Percentiles rank a stretch among this genome's conserved stretches.
Evolutionary conservation across 2,329 filamentous ascomycete species (phyloP).

Genomic region (Sporothrix brunneoviolacea): DNA sequence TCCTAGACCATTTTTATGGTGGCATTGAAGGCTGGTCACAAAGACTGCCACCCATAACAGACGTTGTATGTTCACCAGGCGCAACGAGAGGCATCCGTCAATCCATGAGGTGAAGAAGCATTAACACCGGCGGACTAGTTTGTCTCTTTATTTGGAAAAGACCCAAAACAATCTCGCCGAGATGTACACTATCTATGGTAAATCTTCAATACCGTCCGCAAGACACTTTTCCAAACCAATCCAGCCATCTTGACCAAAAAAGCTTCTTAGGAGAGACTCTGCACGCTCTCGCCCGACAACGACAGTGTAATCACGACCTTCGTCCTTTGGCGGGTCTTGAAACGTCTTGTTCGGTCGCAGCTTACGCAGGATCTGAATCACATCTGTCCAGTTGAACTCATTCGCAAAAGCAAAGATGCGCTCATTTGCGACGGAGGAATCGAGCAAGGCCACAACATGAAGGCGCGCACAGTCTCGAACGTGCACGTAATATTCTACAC

Average conservation of each 20-base stretch:
- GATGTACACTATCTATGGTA: no score
- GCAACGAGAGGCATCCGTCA: no score
- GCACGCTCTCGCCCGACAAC: neutral
- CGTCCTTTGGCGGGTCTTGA: conserved; percentile 7
- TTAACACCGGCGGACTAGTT: no score
- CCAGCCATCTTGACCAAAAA: conserved; percentile 7
- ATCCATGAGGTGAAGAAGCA: no score
- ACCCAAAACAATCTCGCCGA: no score
- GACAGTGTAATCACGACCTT: neutral
- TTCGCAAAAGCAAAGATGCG: conserved; percentile 22
- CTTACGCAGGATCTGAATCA: conserved; percentile 16
- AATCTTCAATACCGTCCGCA: conserved; percentile 10
- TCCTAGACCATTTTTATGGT: no score
- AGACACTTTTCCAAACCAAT: conserved; percentile 1
- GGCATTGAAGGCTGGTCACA: no score
- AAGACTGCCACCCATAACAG: no score
- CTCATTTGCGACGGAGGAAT: conserved; percentile 20
- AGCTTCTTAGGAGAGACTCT: neutral
- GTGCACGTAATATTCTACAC: conserved; percentile 9
- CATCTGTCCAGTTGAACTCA: conserved; percentile 19
- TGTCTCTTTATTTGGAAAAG: no score
- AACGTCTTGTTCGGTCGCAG: conserved; percentile 17
- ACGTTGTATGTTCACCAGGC: no score
- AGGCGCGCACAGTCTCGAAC: conserved; percentile 16
- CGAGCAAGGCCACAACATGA: conserved; percentile 22